Base-by-base conservation (phyloP, 2,329 filamentous ascomycete genomes). In the Fusarium papillatum region DNA sequence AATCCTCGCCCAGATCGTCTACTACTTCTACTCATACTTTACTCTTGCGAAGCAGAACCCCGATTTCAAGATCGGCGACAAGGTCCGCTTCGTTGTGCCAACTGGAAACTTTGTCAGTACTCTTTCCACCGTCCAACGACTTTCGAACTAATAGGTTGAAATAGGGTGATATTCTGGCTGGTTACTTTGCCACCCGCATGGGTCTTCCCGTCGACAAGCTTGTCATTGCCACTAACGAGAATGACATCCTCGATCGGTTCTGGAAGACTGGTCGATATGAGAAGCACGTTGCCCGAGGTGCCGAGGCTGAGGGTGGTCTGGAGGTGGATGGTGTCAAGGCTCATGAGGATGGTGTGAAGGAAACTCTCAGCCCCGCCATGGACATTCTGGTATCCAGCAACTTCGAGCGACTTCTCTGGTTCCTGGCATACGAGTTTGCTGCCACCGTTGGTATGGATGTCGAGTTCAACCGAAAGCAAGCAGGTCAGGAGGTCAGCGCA, bases 11-110 rank as follows among this genome's bases (percentile, higher is more conserved):
- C 97, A 99, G 87, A 98, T 98, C 76, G 95, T 95, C 72, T 98
- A 98, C 90, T 99, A 98, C 89, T 98, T 98, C 88, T 90, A 97
- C 85, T 93, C 97, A 16, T 98, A 98, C 89, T 98, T 98, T 86
- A 87, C 93, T 17, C 92, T 99, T 39, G 89, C 88, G 72, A 90
- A 88, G 82, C 87, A 89, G 63, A 90, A 91, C 6, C 81, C 89
- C 0, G 84, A 86, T 19, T 93, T 94, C 83, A 89, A 91, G 69
- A 80, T 93, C 29, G 91, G 90, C 77, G 91, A 94, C 78, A 92
- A 91, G 81, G 89, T 97, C 46, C 93, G 96, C 71, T 98, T 96
- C 80, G 94, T 98, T 11, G 95, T 98, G 1, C 97, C 97, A 3
- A 97, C 96, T 1, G 97, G 97, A 68, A 98, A 99, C 88, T 99